These are phyloP conservation scores for Colletotrichum theobromicola DNA, from an alignment of 2,329 filamentous ascomycete genomes.

Conservation along the genomic window DNA sequence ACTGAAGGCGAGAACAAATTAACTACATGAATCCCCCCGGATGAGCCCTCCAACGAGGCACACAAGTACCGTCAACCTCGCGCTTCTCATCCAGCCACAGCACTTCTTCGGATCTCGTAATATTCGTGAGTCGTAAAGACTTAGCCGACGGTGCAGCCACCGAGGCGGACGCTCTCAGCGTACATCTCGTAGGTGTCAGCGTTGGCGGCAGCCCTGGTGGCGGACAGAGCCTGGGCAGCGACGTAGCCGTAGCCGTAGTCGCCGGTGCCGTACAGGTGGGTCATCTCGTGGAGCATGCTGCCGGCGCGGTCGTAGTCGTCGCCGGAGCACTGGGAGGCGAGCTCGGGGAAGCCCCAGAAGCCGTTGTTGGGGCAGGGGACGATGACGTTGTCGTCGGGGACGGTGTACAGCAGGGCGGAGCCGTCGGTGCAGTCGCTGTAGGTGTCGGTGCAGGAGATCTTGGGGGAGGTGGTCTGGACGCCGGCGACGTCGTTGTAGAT, in stretches of 20 bases:
- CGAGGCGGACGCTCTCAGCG: conserved; percentile 16
- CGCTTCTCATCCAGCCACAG: not conserved
- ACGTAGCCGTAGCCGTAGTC: conserved; percentile 10
- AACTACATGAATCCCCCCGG: not conserved
- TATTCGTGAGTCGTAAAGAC: not conserved
- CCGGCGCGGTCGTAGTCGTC: conserved; percentile 17
- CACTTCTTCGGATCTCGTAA: not conserved
- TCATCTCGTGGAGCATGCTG: conserved; percentile 19
- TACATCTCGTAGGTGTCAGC: conserved; percentile 22
- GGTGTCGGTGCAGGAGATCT: conserved; percentile 17
- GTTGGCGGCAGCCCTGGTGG: conserved; percentile 8
- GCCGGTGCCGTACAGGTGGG: conserved; percentile 12
- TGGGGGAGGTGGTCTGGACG: conserved; percentile 13
- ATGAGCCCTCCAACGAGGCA: not conserved
- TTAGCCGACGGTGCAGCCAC: conserved; percentile 16
- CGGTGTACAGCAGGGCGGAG: conserved; percentile 17
- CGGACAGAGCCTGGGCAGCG: conserved; percentile 12
- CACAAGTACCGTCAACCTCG: not conserved
- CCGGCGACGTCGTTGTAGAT: conserved; percentile 16
- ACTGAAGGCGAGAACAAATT: not conserved
- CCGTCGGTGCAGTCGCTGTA: conserved; percentile 15
- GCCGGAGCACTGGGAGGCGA: conserved; percentile 1
- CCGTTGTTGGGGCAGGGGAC: conserved; percentile 20
- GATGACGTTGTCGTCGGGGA: conserved; percentile 17
- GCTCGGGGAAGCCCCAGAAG: conserved; percentile 18